These are phyloP conservation scores for Fusarium nanum DNA, from an alignment of 2,329 filamentous ascomycete genomes.

Conservation along the genomic window DNA sequence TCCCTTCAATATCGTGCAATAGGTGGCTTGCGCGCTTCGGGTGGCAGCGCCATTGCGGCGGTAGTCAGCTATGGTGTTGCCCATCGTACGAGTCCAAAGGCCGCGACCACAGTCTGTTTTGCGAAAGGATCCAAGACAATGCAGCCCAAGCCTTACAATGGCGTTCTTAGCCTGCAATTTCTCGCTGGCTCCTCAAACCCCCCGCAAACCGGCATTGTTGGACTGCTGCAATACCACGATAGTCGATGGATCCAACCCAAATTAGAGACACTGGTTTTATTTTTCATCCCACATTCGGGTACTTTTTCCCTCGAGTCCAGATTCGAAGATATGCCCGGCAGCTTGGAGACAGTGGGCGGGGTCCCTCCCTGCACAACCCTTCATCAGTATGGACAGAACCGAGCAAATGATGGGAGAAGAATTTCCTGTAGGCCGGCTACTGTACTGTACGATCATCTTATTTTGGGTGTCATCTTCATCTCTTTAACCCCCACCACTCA, in stretches of 20 bases:
- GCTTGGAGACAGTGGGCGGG: conserved; percentile 32
- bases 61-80: conserved; percentile 20
- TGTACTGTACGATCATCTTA: conserved; percentile 38
- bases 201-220: conserved; percentile 17
- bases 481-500: conserved; percentile 36
- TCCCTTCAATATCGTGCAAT: conserved; percentile 29
- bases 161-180: conserved; percentile 7
- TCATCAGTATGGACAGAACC: conserved; percentile 33
- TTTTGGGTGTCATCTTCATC: conserved; percentile 39
- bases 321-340: conserved; percentile 36
- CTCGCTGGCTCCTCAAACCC: conserved; percentile 12
- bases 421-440: conserved; percentile 31
- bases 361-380: conserved; percentile 27
- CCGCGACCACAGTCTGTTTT: conserved; percentile 35
- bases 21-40: conserved; percentile 36
- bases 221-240: conserved; percentile 24
- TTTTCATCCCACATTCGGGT: conserved; percentile 3
- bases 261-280: conserved; percentile 7
- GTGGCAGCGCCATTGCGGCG: conserved; percentile 20
- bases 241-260: conserved; percentile 14
- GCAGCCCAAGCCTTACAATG: conserved; percentile 14
- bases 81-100: conserved; percentile 43
- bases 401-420: conserved; percentile 29
- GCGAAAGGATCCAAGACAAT: conserved; percentile 22
- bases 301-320: conserved; percentile 24